Base-by-base conservation (phyloP, 352 stramenopile genomes). In the Pythium insidiosum region DNA sequence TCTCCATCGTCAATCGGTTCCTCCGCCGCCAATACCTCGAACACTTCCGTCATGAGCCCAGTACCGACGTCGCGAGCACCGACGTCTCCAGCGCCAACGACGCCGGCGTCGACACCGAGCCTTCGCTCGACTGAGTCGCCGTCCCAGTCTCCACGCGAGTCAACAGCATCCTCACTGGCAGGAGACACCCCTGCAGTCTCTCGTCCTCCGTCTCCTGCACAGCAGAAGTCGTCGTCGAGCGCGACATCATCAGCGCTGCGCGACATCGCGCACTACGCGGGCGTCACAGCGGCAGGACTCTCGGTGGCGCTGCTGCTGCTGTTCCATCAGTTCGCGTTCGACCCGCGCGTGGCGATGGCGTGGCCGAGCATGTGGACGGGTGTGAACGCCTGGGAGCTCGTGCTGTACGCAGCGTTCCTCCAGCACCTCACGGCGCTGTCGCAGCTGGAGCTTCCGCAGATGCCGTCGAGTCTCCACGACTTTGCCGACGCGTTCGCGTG, bases 301-400 rank as follows among this genome's bases (percentile, higher is more conserved):
- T 77, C 68, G 5, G 47, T 84, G 28, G 57, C 59, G 16, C 50
- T 88, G 20, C 46, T 85, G 28, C 44, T 71, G 9, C 68, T 72
- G 30, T 84, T 85, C 50, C 73, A 84, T 44, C 77, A 73, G 38
- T 62, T 82, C 6, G 70, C 72, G 10, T 52, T 81, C 20, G 72
- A 88, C 38, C 41, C 55, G 4, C n/a, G n/a, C n/a, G n/a, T n/a
- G n/a, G 56, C 65, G 26, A 25, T 62, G 22, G 23, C 41, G 12
- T 61, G 53, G 53, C 39, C 53, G 2, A 31, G 51, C 35, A 40
- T 49, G 19, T 56, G 47, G 53, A 29, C 48, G 15, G 31, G 52
- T 10, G 45, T 63, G 16, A 80, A 77, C 43, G 58, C 65, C 4
- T 77, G 66, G 65, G 68, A 80, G 38, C 50, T 74, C n/a, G 29